Base-by-base conservation (phyloP, 1,139 yeast species). In the Pneumocystis jirovecii region DNA sequence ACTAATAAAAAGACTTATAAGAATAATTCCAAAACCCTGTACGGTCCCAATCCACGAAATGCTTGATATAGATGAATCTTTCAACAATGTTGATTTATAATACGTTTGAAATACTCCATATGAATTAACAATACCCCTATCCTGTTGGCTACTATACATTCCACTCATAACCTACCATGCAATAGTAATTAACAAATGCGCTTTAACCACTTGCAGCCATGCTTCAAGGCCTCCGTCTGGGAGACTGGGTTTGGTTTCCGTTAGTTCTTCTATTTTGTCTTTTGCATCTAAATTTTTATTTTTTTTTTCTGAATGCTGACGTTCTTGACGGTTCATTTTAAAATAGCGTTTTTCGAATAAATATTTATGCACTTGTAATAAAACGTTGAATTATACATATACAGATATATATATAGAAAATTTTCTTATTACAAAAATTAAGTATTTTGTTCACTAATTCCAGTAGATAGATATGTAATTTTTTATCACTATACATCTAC, bases 41-140 rank as follows among this genome's bases (percentile, higher is more conserved):
- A 84, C 73, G 0, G 87, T 80, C 68, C 85, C 85, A 37, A 85
- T 81, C 89, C 89, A 85, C 2, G 87, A 83, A 3, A 83, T 78
- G 6, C 80, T 76, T 4, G 83, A 75, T 1, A 80, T 75, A 2
- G 81, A 71, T 1, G 76, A 74, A 57, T 76, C 70, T 1, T 73
- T 72, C 61, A 84, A 75, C 65, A 83, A 82, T 66, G 81, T 78
- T 2, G 74, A 71, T 3, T 81, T 72, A 31, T 85, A 79, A 70
- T 84, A 85, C 2, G 84, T 79, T 71, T 85, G 86, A 66, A 83
- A 82, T 0, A 84, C 17, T 10, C 61, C 45, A 31, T 25, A 39
- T 29, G 61, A 60, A 60, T 42, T 60, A 25, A 39, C 31, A 15
- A 39, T 15, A 3, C 45, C 44, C 45, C 45, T 60, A 4, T 29